Base-by-base conservation (phyloP, 106 monocot species). In the Phalaenopsis aphrodite region DNA sequence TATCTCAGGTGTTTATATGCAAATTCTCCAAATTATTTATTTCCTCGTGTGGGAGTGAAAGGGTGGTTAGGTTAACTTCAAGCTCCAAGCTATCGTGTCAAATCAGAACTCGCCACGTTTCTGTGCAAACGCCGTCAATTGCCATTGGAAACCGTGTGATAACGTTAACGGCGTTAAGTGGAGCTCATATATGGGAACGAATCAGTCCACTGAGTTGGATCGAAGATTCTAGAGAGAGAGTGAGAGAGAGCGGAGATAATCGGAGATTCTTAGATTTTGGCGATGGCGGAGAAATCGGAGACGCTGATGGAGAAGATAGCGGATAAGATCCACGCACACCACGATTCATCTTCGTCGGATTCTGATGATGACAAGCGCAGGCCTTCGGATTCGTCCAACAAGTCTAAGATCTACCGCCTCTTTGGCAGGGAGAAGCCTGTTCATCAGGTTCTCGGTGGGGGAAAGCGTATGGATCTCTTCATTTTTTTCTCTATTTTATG, bases 361-460 rank as follows among this genome's bases (percentile, higher is more conserved):
- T 82, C 82, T 2, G 88, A 90, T 14, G 36, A 78, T 36, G 85
- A 85, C 75, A 82, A 78, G 58, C n/a, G 57, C 43, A 49, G 58
- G 81, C 56, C 41, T 30, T 58, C 75, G 76, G 75, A 16, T 55
- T 71, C 79, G 19, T 76, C 83, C 21, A 64, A 81, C 9, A 89
- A 87, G 85, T 38, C 72, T 43, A 90, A 90, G 87, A 77, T 88
- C 79, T 83, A 49, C 55, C 86, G 86, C 78, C 75, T 93, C 78
- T 90, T 93, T 72, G 93, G 93, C 58, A 49, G 93, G 23, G 88
- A 93, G 80, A 77, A 78, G 82, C 87, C 93, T 30, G 87, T 93
- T 30, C 88, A 93, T 77, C 41, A 73, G 46, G 83, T 90, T 55
- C 78, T 90, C 75, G 93, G 93, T 38, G 87, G 88, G 39, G 90